phyloP scores from a whole-genome alignment of 179 eudicot species.

The Silene coronaria region DNA sequence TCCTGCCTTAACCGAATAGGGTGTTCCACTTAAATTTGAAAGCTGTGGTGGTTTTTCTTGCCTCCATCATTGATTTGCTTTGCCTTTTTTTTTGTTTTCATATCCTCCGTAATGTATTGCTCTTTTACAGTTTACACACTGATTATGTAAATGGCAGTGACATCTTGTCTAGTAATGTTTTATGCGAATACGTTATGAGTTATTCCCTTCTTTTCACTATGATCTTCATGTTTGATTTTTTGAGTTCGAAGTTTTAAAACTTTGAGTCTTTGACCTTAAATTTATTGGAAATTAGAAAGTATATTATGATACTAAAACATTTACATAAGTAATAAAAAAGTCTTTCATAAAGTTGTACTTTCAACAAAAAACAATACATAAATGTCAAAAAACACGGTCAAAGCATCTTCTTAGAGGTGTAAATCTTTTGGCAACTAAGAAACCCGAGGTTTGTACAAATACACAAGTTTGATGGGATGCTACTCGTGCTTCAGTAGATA shows the following conservation, averaged over 20 bases:
- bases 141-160: not conserved
- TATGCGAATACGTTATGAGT: not conserved
- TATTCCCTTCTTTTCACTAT: not conserved
- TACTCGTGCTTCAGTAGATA: not conserved
- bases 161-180: not conserved
- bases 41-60: not conserved
- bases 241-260: not conserved
- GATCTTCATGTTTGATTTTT: not conserved
- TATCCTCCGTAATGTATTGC: not conserved
- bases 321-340: not conserved
- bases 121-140: not conserved
- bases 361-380: not conserved
- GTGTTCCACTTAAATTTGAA: not conserved
- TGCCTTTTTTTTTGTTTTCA: not conserved
- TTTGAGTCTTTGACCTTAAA: too few species aligned
- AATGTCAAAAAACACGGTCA: not conserved
- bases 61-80: not conserved
- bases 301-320: not conserved
- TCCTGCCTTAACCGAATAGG: not conserved
- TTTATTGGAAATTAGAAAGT: too few species aligned
- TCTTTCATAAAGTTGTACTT: not conserved
- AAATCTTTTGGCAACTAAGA: not conserved
- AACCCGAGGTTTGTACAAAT: slow-evolving; percentile 2
- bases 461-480: slow-evolving; percentile 3
- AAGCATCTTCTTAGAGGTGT: not conserved